Percentiles rank a stretch among this genome's conserved stretches.
These are phyloP conservation scores for Cardamine occulta DNA, from an alignment of 345 rosid genomes.

Conservation along the genomic window DNA sequence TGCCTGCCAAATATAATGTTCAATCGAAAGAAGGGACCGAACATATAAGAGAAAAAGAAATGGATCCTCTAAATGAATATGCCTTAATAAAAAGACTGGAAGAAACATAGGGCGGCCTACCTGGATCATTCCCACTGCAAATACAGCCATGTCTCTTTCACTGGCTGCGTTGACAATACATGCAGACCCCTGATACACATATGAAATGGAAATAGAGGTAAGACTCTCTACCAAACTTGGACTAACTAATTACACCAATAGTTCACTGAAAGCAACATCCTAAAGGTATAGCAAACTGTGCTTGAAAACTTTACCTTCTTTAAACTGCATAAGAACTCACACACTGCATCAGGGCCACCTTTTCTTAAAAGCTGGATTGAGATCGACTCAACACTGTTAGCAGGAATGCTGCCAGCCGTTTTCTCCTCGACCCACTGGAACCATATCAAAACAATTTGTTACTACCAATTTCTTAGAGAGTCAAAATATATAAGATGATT, in stretches of 20 bases:
- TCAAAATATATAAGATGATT: conserved; percentile 19
- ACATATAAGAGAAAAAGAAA: conserved; percentile 1
- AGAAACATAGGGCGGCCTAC: conserved; percentile 47
- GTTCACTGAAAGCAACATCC: conserved; percentile 19
- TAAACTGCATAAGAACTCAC: conserved; percentile 72
- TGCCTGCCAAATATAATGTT: conserved; percentile 63
- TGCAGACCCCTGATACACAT: conserved; percentile 66
- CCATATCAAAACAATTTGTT: conserved; percentile 16
- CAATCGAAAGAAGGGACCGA: conserved; percentile 13
- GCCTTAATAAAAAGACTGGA: conserved; percentile 1
- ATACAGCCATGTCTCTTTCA: conserved; percentile 93
- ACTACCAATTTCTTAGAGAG: not conserved
- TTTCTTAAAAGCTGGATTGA: conserved; percentile 78
- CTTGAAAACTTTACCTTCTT: conserved; percentile 57
- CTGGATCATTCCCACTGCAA: conserved; percentile 94
- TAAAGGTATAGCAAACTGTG: not conserved
- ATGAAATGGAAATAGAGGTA: conserved; percentile 37
- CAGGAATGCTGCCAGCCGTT: conserved; percentile 70
- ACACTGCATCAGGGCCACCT: conserved; percentile 94
- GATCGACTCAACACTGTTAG: conserved; percentile 70
- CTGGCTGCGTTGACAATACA: conserved; percentile 96
- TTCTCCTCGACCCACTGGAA: conserved; percentile 97
- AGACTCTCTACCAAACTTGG: conserved; percentile 7
- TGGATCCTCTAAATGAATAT: conserved; percentile 11
- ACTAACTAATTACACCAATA: not conserved